Percentiles rank a stretch among this genome's conserved stretches.
Evolutionary conservation across 208 protist species (phyloP).

Genomic region (Crithidia brevicula): DNA sequence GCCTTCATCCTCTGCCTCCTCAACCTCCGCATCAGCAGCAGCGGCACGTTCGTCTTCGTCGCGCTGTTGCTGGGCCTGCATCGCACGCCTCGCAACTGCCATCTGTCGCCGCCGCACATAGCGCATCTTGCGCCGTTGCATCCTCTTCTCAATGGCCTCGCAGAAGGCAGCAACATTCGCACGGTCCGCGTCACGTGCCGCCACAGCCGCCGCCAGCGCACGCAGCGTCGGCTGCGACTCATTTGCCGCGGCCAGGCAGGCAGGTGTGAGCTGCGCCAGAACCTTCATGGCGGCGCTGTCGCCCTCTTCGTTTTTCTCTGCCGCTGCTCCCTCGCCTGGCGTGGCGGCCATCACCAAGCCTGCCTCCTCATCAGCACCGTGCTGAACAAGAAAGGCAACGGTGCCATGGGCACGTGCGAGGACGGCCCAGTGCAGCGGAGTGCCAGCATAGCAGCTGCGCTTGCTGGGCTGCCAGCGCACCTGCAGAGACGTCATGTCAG

Average conservation of each 20-base stretch:
- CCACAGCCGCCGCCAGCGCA: slow-evolving; percentile 36
- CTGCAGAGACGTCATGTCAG: slow-evolving; percentile 9
- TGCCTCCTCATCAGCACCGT: slow-evolving; percentile 45
- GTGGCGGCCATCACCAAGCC: slow-evolving; percentile 1
- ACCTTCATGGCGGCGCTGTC: neutral
- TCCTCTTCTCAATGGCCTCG: slow-evolving; percentile 36
- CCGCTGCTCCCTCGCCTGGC: slow-evolving; percentile 15
- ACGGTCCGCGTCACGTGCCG: slow-evolving; percentile 7
- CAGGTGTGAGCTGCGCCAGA: slow-evolving; percentile 34
- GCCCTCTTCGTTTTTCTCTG: neutral
- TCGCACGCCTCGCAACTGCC: slow-evolving; percentile 40
- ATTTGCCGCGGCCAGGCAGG: slow-evolving; percentile 53
- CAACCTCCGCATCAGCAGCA: slow-evolving; percentile 18
- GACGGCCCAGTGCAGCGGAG: slow-evolving; percentile 84
- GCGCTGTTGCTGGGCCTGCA: slow-evolving; percentile 32
- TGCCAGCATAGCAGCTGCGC: slow-evolving; percentile 50
- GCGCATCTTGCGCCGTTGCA: slow-evolving; percentile 47
- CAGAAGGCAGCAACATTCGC: slow-evolving; percentile 19
- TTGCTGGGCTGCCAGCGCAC: slow-evolving; percentile 68
- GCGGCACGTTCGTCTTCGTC: slow-evolving; percentile 27
- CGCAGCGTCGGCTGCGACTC: slow-evolving; percentile 45
- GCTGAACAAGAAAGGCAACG: slow-evolving; percentile 59
- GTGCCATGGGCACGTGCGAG: slow-evolving; percentile 60
- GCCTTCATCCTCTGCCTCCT: neutral
- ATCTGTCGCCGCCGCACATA: slow-evolving; percentile 46